Evolutionary conservation across 1,139 yeast species (phyloP).

Genomic region (Candida albicans): DNA sequence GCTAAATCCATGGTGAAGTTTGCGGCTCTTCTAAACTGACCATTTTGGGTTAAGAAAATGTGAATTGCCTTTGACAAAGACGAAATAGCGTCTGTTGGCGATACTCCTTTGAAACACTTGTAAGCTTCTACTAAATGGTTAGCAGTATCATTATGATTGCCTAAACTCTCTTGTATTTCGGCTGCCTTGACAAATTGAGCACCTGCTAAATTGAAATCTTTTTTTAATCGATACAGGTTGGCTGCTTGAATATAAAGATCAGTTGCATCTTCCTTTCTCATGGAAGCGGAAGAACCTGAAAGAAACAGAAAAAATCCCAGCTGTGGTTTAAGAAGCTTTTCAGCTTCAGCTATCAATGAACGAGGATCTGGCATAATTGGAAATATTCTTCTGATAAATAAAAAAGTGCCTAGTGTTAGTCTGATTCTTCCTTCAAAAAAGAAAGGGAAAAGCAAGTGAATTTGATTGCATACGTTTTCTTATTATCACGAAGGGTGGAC

Average conservation of each 20-base stretch:
- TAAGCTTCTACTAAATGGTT: conserved; percentile 88
- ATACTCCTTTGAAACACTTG: conserved; percentile 74
- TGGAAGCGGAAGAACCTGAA: conserved; percentile 66
- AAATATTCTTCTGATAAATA: too few relatives aligned
- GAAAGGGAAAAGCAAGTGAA: too few relatives aligned
- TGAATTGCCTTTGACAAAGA: conserved; percentile 76
- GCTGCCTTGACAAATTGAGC: conserved; percentile 85
- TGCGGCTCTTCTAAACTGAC: conserved; percentile 96
- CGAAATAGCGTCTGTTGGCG: conserved; percentile 77
- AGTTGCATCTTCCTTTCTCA: conserved; percentile 85
- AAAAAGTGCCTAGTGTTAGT: background rate
- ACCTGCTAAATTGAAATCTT: conserved; percentile 75
- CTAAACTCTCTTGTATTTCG: conserved; percentile 69
- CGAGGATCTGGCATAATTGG: conserved; percentile 41
- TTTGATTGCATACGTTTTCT: too few relatives aligned
- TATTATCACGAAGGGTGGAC: too few relatives aligned
- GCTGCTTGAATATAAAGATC: conserved; percentile 92
- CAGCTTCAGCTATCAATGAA: conserved; percentile 44
- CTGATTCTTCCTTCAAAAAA: background rate
- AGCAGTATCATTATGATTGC: conserved; percentile 87
- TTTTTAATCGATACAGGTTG: conserved; percentile 74
- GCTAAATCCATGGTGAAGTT: conserved; percentile 91
- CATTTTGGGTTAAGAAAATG: conserved; percentile 76
- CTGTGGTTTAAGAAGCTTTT: conserved; percentile 55
- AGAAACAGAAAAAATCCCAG: conserved; percentile 72